Percentiles rank a stretch among this genome's conserved stretches.
phyloP scores from a whole-genome alignment of 257 asterid species.

The Coffea canephora region DNA sequence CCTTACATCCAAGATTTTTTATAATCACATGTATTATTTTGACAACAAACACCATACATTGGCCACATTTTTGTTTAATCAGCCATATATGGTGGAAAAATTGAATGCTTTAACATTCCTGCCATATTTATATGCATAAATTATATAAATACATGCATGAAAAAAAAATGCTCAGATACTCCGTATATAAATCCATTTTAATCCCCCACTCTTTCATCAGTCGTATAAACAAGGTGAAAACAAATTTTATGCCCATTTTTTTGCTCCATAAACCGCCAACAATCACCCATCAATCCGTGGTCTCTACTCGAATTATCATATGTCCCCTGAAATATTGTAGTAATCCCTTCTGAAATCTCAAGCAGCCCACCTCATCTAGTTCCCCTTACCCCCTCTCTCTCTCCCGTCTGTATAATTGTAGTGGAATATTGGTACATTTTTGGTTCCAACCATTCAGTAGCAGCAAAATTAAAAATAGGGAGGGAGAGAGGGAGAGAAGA shows the following conservation, averaged over 20 bases:
- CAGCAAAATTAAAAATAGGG: slow-evolving; percentile 3
- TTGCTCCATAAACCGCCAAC: not conserved
- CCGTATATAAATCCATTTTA: too few species aligned
- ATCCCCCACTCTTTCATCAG: too few species aligned
- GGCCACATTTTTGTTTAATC: not conserved
- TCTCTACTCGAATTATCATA: not conserved
- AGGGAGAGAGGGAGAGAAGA: slow-evolving; percentile 17
- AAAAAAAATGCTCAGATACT: too few species aligned
- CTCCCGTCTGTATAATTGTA: not conserved
- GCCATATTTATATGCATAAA: too few species aligned
- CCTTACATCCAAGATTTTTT: not conserved
- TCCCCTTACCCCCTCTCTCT: not conserved
- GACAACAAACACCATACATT: not conserved
- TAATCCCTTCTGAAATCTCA: not conserved
- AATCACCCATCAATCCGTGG: not conserved
- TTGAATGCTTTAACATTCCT: not conserved
- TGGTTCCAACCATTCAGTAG: slow-evolving; percentile 3
- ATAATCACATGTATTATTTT: too few species aligned
- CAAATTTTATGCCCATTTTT: not conserved
- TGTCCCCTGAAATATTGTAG: not conserved
- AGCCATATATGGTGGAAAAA: not conserved
- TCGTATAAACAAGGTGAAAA: too few species aligned
- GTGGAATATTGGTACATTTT: not conserved
- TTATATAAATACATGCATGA: too few species aligned
- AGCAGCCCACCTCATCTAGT: not conserved